Base-by-base conservation (phyloP, 208 protist genomes). In the Blastocrithidia nonstop region DNA sequence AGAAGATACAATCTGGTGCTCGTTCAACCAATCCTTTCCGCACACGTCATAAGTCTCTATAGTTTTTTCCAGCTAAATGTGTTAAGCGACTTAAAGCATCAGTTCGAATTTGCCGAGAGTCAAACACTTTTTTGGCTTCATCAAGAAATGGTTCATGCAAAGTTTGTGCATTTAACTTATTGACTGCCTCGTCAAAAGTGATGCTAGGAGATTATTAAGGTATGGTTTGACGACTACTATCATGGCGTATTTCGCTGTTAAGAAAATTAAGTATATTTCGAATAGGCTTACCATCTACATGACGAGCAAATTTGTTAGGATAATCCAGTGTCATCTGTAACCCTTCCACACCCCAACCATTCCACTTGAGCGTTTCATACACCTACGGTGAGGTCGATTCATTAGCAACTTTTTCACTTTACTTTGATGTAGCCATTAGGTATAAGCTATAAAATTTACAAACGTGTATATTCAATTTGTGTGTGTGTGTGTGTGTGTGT, bases 1-100 rank as follows among this genome's bases (percentile, higher is more conserved):
- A 74, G 15, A 94, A 39, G 20, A 96, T 73, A 28, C 78, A 78
- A 59, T 96, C 92, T 7, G 92, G 88, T 1, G 89, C 69, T 27
- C 83, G 66, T 52, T 88, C 77, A 7, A 96, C 61, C 33, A 86
- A 60, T 7, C 92, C 92, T 4, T 65, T 71, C 25, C 92, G 72
- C 27, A 95, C 51, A 15, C 81, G 71, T 73, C 88, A 95, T 19
- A 96, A 54, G 45, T 96, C 90, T 36, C 84, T 63, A 64, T 93
- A 95, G 66, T 93, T 95, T 53, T 95, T 93, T n/a, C 88, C 88
- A 11, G 72, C 61, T 7, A 86, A 67, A 64, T 95, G 87, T n/a
- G 45, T 61, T 9, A 95, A 63, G 28, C 87, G 82, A 44, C 72
- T 83, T 41, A 63, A 55, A 22, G 54, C 75, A 44, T 95, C 83